A percentile compares a stretch with the other conserved stretches of the same genome.
Evolutionary conservation across 345 rosid genomes (phyloP).

Genomic region (Cardamine resedifolia): DNA sequence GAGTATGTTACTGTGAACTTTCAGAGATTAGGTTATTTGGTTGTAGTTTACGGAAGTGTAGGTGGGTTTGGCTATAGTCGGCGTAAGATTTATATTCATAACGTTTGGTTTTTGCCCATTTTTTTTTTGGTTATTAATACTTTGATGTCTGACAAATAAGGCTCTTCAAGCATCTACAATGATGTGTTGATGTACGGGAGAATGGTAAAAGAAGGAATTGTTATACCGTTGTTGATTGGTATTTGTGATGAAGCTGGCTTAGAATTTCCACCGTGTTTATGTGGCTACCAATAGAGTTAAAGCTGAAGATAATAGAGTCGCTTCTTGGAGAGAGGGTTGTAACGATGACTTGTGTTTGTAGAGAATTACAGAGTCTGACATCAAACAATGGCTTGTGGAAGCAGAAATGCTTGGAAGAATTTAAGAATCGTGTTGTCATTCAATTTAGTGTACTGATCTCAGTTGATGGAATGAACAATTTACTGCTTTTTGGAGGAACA

Average conservation of each 20-base stretch:
- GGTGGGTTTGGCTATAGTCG: background rate
- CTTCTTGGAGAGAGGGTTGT: slow-evolving; percentile 58
- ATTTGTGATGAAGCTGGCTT: slow-evolving; percentile 54
- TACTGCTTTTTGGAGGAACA: slow-evolving; percentile 39
- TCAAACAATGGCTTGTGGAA: slow-evolving; percentile 58
- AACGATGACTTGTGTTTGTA: slow-evolving; percentile 49
- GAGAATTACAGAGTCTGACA: slow-evolving; percentile 48
- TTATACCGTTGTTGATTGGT: slow-evolving; percentile 57
- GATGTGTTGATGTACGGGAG: slow-evolving; percentile 71
- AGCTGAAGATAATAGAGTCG: slow-evolving; percentile 59
- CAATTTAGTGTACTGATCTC: background rate
- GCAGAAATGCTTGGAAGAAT: slow-evolving; percentile 53
- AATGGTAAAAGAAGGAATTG: slow-evolving; percentile 67
- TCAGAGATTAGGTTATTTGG: slow-evolving; percentile 48
- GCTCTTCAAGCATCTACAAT: background rate
- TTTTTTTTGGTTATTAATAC: slow-evolving; percentile 36
- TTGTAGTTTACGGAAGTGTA: slow-evolving; percentile 59
- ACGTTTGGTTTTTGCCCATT: slow-evolving; percentile 44
- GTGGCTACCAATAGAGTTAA: slow-evolving; percentile 63
- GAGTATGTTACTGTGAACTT: slow-evolving; percentile 50
- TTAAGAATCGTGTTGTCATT: slow-evolving; percentile 12
- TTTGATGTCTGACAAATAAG: slow-evolving; percentile 24
- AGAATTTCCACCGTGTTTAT: slow-evolving; percentile 58
- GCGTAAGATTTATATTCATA: slow-evolving; percentile 11
- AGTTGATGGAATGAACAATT: slow-evolving; percentile 53